Evolutionary conservation across 2,329 filamentous ascomycete genomes (phyloP).

Genomic region (Coniochaeta prunicola): DNA sequence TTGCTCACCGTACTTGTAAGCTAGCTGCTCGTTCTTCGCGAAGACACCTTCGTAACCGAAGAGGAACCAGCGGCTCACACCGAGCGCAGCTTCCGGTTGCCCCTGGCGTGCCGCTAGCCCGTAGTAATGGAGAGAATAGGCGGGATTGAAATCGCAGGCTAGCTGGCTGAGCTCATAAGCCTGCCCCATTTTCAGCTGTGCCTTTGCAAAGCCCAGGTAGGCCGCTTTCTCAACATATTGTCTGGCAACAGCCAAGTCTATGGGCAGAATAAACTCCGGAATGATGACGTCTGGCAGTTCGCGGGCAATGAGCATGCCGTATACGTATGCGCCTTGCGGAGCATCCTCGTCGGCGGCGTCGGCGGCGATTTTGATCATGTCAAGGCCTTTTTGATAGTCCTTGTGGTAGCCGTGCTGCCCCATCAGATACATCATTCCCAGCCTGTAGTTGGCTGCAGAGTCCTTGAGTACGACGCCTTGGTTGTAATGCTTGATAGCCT

Average conservation of each 20-base stretch:
- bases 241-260: conserved; percentile 66
- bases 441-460: conserved; percentile 76
- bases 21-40: conserved; percentile 89
- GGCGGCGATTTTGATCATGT: conserved; percentile 77
- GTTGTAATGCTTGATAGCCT: conserved; percentile 87
- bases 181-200: conserved; percentile 94
- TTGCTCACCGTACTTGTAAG: conserved; percentile 83
- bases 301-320: conserved; percentile 86
- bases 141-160: conserved; percentile 89
- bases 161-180: conserved; percentile 92
- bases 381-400: conserved; percentile 69
- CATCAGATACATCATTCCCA: conserved; percentile 96
- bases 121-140: conserved; percentile 91
- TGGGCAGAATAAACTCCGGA: conserved; percentile 61
- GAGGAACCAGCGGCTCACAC: conserved; percentile 97
- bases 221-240: conserved; percentile 95
- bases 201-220: conserved; percentile 91
- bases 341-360: conserved; percentile 91
- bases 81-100: conserved; percentile 87
- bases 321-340: conserved; percentile 90
- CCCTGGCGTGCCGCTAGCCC: conserved; percentile 86
- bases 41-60: conserved; percentile 92
- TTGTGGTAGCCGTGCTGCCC: conserved; percentile 88
- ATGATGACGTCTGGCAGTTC: conserved; percentile 87
- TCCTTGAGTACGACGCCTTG: conserved; percentile 72